Evolutionary conservation across 2,329 filamentous ascomycete species (phyloP).

Genomic region (Gaeumannomyces tritici): DNA sequence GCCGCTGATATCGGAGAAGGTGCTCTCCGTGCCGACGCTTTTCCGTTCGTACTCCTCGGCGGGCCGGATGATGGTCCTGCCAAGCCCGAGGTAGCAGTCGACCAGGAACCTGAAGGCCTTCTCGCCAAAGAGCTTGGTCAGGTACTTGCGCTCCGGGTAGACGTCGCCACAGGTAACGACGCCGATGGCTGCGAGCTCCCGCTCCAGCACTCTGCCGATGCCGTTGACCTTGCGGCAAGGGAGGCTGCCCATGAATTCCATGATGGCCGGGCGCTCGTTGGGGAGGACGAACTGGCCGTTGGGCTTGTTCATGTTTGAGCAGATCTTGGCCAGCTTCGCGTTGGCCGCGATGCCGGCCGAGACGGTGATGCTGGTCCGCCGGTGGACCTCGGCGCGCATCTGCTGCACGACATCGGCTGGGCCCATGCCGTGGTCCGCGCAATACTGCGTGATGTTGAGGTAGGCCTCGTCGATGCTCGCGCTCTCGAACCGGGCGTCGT

Average conservation of each 20-base stretch:
- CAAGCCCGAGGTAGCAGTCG: slow-evolving; percentile 75
- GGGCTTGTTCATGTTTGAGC: slow-evolving; percentile 91
- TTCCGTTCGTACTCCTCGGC: slow-evolving; percentile 87
- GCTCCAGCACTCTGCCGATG: slow-evolving; percentile 86
- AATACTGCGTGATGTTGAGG: slow-evolving; percentile 87
- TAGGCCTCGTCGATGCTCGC: slow-evolving; percentile 96
- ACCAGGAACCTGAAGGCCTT: slow-evolving; percentile 86
- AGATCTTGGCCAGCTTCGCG: slow-evolving; percentile 88
- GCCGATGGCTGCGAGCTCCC: slow-evolving; percentile 80
- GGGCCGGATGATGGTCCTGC: slow-evolving; percentile 74
- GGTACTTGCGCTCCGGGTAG: slow-evolving; percentile 61
- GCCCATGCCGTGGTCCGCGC: slow-evolving; percentile 53
- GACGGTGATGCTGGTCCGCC: slow-evolving; percentile 74
- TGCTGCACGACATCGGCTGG: slow-evolving; percentile 68
- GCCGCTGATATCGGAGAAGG: slow-evolving; percentile 72
- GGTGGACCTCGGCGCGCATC: slow-evolving; percentile 66
- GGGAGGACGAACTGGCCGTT: slow-evolving; percentile 81
- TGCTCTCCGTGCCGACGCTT: slow-evolving; percentile 87
- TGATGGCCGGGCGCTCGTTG: slow-evolving; percentile 62
- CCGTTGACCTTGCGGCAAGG: slow-evolving; percentile 90
- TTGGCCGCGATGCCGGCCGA: slow-evolving; percentile 94
- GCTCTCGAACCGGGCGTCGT: slow-evolving; percentile 85
- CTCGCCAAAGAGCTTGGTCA: slow-evolving; percentile 76
- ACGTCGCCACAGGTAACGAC: slow-evolving; percentile 86
- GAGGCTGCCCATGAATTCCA: slow-evolving; percentile 76